Base-by-base conservation (phyloP, 208 protist species). In the Acanthamoeba sp. region DNA sequence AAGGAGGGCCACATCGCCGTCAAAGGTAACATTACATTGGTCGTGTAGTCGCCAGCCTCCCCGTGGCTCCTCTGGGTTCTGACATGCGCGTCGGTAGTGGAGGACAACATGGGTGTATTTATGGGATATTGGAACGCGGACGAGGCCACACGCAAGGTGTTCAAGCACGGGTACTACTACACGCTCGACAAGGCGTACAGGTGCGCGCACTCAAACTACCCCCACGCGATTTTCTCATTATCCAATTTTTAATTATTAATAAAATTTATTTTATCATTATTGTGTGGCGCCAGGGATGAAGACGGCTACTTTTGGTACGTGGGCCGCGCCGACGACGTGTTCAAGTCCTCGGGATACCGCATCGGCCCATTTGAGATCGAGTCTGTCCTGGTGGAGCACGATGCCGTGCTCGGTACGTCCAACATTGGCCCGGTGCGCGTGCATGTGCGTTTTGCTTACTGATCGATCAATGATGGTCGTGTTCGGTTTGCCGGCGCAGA, bases 331-430 rank as follows among this genome's bases (percentile, higher is more conserved):
- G 76, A 85, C 16, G 76, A 85, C 29, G 76, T 85, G 27, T 57
- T 85, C 76, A 85, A 85, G 45, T 85, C 76, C 18, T 45, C 40
- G 4, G 76, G 40, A 2, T 85, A 85, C 34, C 76, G 76, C 38
- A 85, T 85, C 76, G 76, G 76, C 16, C 76, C 76, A 3, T 85
- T 85, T 40, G 76, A 85, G 45, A 85, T 85, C 18, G 76, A 85
- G 29, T 85, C 76, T 2, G 76, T 55, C 14, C 34, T 85, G 27
- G 40, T 85, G 4, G 76, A 85, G 45, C 76, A 85, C 34, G 24
- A 22, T 7, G 59, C 59, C 4, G 59, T 69, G 20, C 59, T 69
- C 3, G 59, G 59, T 69, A 16, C 59, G n/a, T 69, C n/a, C n/a
- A n/a, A n/a, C n/a, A n/a, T n/a, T n/a, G n/a, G n/a, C n/a, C n/a